phyloP scores from a whole-genome alignment of 148 eudicot species.

The Euryodendron excelsum region DNA sequence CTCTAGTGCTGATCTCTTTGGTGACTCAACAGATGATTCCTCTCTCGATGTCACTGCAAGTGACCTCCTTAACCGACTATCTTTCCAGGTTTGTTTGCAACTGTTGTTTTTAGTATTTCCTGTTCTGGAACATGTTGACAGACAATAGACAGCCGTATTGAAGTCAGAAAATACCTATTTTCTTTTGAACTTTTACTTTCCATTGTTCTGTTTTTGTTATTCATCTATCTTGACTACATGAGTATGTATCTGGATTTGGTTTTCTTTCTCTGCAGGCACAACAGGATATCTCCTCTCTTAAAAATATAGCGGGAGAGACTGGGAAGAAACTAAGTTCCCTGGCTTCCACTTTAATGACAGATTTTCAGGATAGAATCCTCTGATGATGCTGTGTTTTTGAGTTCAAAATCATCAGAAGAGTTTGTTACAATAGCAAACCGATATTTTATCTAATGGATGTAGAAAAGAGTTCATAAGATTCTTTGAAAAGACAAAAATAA shows the following conservation, averaged over 20 bases:
- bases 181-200: background rate
- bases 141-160: background rate
- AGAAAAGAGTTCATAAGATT: slow-evolving; percentile 24
- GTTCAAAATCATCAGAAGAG: slow-evolving; percentile 23
- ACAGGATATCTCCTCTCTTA: slow-evolving; percentile 88
- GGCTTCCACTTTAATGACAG: slow-evolving; percentile 64
- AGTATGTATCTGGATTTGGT: background rate
- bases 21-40: slow-evolving; percentile 40
- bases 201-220: background rate
- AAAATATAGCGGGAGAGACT: slow-evolving; percentile 95
- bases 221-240: background rate
- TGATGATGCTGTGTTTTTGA: slow-evolving; percentile 21
- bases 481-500: slow-evolving; percentile 25
- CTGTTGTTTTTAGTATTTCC: background rate
- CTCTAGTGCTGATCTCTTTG: slow-evolving; percentile 97
- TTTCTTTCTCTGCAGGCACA: slow-evolving; percentile 63
- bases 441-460: slow-evolving; percentile 24
- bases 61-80: slow-evolving; percentile 79
- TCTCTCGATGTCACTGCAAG: slow-evolving; percentile 68
- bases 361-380: slow-evolving; percentile 85
- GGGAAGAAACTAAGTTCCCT: slow-evolving; percentile 83
- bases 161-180: background rate
- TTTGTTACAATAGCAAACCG: slow-evolving; percentile 21
- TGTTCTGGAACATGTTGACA: background rate
- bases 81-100: slow-evolving; percentile 66